These are phyloP conservation scores for Cladosporium sphaerospermum DNA, from an alignment of 2,329 filamentous ascomycete genomes.

Conservation along the genomic window DNA sequence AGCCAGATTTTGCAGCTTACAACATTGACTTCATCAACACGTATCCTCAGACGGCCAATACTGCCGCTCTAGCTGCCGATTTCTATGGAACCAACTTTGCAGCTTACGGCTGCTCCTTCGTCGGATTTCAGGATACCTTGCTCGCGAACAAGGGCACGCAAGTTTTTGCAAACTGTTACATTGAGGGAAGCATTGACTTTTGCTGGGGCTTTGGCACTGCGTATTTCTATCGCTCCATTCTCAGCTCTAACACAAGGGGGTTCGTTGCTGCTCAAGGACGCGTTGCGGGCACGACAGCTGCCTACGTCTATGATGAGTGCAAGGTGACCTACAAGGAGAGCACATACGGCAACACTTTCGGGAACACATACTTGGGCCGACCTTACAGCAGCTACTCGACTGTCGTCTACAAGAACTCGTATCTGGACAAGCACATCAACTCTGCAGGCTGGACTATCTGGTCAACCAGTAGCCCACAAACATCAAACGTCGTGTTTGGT, in stretches of 20 bases:
- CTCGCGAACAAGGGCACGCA: constrained; percentile 28
- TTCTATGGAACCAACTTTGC: constrained; percentile 30
- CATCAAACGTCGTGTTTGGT: constrained; percentile 47
- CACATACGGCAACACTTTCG: constrained; percentile 35
- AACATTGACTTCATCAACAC: constrained; percentile 32
- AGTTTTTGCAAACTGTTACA: constrained; percentile 25
- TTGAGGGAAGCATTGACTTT: constrained; percentile 36
- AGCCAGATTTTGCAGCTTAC: constrained; percentile 24
- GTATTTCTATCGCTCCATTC: constrained; percentile 37
- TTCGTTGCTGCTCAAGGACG: constrained; percentile 35
- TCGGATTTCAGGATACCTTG: constrained; percentile 28
- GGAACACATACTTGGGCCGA: constrained; percentile 44
- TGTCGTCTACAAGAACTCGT: constrained; percentile 46
- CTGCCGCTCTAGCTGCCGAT: constrained; percentile 30
- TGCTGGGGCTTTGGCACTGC: constrained; percentile 39
- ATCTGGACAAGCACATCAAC: constrained; percentile 51
- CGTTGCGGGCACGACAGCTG: constrained; percentile 32
- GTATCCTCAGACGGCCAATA: constrained; percentile 28
- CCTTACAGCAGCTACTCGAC: constrained; percentile 46
- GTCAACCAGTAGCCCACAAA: constrained; percentile 43
- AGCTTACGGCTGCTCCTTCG: constrained; percentile 28
- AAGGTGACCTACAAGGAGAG: constrained; percentile 49
- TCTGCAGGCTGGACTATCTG: constrained; percentile 52
- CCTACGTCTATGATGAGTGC: constrained; percentile 37
- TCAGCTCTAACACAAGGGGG: constrained; percentile 29